phyloP scores from a whole-genome alignment of 2,329 filamentous ascomycete species.

The Colletotrichum echinochloae region DNA sequence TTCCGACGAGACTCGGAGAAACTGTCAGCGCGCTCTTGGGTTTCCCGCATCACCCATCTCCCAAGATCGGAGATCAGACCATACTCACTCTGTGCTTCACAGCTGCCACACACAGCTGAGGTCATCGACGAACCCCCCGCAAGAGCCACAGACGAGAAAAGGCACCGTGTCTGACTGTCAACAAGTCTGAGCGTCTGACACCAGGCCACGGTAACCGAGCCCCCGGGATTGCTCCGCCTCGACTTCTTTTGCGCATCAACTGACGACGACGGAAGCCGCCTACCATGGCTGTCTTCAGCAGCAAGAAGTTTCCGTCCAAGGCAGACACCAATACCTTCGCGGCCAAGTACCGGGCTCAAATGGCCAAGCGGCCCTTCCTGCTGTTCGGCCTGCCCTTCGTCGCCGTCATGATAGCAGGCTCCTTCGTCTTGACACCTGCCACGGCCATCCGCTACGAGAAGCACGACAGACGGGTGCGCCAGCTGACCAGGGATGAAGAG shows the following conservation, averaged over 20 bases:
- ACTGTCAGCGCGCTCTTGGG: constrained; percentile 18
- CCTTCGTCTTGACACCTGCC: constrained; percentile 93
- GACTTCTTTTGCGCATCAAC: constrained; percentile 1
- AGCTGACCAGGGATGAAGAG: constrained; percentile 87
- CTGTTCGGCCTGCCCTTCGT: constrained; percentile 96
- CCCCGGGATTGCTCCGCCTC: not conserved
- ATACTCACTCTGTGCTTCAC: constrained; percentile 11
- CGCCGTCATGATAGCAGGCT: constrained; percentile 87
- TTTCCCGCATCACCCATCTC: constrained; percentile 3
- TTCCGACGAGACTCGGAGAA: constrained; percentile 9
- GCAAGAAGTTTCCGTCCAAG: constrained; percentile 77
- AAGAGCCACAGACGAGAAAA: not conserved
- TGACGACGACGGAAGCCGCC: constrained; percentile 28
- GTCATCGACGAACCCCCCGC: constrained; percentile 1
- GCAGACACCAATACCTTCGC: constrained; percentile 77
- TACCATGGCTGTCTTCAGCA: constrained; percentile 73
- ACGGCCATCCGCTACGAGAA: constrained; percentile 94
- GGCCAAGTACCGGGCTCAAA: constrained; percentile 78
- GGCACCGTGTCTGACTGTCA: not conserved
- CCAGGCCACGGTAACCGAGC: not conserved
- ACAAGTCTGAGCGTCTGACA: not conserved
- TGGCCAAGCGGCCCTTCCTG: constrained; percentile 86
- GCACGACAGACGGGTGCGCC: constrained; percentile 88
- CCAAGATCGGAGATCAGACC: constrained; percentile 25
- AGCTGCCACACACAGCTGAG: not conserved